Percentiles rank a stretch among this genome's conserved stretches.
These are phyloP conservation scores for Orbilia quercus DNA, from an alignment of 2,329 filamentous ascomycete species.

Conservation along the genomic window DNA sequence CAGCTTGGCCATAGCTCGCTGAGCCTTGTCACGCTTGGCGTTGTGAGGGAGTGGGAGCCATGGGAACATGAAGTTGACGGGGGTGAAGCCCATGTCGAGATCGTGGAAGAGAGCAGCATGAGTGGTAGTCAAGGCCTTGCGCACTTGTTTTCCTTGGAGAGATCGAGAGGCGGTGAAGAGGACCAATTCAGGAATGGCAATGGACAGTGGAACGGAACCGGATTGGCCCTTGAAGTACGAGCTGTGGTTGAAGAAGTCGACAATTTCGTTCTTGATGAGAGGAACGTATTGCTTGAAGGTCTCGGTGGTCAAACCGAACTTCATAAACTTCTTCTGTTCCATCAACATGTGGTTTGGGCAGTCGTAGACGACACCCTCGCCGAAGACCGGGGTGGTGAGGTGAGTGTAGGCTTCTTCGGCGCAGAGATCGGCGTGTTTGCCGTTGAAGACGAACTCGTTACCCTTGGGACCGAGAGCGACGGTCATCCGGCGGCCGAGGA, in stretches of 20 bases:
- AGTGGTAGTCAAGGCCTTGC: slow-evolving; percentile 75
- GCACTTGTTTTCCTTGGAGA: slow-evolving; percentile 80
- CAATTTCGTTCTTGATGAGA: slow-evolving; percentile 76
- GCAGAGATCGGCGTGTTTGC: slow-evolving; percentile 87
- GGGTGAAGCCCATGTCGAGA: slow-evolving; percentile 80
- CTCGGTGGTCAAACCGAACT: slow-evolving; percentile 79
- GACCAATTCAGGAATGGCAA: slow-evolving; percentile 79
- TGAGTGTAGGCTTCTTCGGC: slow-evolving; percentile 90
- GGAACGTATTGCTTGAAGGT: slow-evolving; percentile 78
- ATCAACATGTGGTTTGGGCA: slow-evolving; percentile 85
- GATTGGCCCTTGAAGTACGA: slow-evolving; percentile 70
- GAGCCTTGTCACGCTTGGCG: slow-evolving; percentile 76
- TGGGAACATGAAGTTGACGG: slow-evolving; percentile 84
- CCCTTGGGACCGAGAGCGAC: slow-evolving; percentile 83
- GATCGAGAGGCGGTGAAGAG: slow-evolving; percentile 83
- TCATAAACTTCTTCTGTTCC: slow-evolving; percentile 94
- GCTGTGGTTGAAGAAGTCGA: slow-evolving; percentile 71
- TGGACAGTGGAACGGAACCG: slow-evolving; percentile 73
- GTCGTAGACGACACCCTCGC: slow-evolving; percentile 83
- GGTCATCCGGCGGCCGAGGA: slow-evolving; percentile 89
- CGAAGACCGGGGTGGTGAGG: slow-evolving; percentile 77
- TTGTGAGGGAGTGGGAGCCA: slow-evolving; percentile 83
- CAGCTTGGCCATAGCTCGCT: slow-evolving; percentile 75
- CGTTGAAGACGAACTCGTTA: slow-evolving; percentile 92
- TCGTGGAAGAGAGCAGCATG: slow-evolving; percentile 83